A percentile compares a stretch with the other conserved stretches of the same genome.
Conservation (phyloP, 106 monocot species). For the Ottelia alismoides region DNA sequence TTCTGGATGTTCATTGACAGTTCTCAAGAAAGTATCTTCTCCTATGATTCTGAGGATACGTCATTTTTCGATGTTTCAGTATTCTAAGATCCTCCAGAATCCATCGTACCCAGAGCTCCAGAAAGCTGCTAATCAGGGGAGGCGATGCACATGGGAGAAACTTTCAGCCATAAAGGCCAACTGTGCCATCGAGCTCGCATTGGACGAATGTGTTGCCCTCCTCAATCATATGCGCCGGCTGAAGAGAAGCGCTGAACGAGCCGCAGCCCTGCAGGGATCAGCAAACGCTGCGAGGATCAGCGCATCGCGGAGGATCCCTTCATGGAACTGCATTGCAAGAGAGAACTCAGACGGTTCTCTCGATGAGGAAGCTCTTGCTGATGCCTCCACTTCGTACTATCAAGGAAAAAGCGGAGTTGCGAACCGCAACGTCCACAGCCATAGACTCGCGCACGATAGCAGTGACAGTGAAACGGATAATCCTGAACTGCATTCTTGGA, state of each 20-base stretch:
- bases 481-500: slow-evolving; percentile 72
- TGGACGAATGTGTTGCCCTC: slow-evolving; percentile 86
- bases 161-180: slow-evolving; percentile 91
- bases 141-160: slow-evolving; percentile 97
- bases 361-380: slow-evolving; percentile 43
- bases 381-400: slow-evolving; percentile 10
- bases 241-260: slow-evolving; percentile 57
- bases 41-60: background rate
- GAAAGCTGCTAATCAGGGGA: slow-evolving; percentile 85
- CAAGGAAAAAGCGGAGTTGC: slow-evolving; percentile 5
- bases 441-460: slow-evolving; percentile 24
- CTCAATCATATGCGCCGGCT: slow-evolving; percentile 85
- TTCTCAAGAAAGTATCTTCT: background rate
- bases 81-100: slow-evolving; percentile 86
- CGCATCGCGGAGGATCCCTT: slow-evolving; percentile 78
- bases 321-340: slow-evolving; percentile 88
- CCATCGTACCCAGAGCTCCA: slow-evolving; percentile 72
- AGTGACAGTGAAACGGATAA: slow-evolving; percentile 87
- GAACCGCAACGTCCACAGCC: background rate
- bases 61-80: slow-evolving; percentile 5
- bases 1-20: no score
- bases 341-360: slow-evolving; percentile 82
- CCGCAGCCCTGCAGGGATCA: slow-evolving; percentile 35
- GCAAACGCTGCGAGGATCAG: slow-evolving; percentile 24
- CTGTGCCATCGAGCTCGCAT: slow-evolving; percentile 80